phyloP scores from a whole-genome alignment of 2,329 filamentous ascomycete genomes.

The Fusarium annulatum region DNA sequence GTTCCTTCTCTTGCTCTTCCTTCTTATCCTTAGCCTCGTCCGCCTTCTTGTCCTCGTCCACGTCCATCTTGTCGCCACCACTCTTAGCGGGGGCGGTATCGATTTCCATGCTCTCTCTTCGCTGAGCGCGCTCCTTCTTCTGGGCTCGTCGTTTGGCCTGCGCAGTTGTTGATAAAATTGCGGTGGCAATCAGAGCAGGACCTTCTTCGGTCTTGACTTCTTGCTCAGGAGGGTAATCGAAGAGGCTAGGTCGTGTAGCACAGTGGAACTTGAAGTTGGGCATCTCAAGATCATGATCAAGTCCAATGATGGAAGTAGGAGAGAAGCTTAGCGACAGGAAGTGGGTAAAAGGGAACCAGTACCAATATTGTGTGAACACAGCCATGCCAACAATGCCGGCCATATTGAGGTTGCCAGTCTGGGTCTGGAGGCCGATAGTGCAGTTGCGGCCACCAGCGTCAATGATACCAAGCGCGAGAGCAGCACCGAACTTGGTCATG shows the following conservation, averaged over 20 bases:
- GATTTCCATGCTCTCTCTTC: conserved; percentile 94
- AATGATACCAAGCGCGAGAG: conserved; percentile 94
- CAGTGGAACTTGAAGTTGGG: conserved; percentile 96
- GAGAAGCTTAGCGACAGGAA: conserved; percentile 96
- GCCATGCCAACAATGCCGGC: conserved; percentile 97
- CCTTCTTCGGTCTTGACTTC: conserved; percentile 95
- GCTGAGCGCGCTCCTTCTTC: conserved; percentile 90
- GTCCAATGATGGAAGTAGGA: conserved; percentile 94
- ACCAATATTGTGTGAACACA: conserved; percentile 99
- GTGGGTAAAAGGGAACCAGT: conserved; percentile 99
- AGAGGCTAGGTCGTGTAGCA: conserved; percentile 92
- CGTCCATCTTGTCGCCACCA: conserved; percentile 87
- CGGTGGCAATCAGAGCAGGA: conserved; percentile 92
- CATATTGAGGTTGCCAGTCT: conserved; percentile 99
- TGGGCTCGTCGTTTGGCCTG: conserved; percentile 95
- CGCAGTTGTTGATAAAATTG: conserved; percentile 94
- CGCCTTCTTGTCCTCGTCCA: conserved; percentile 72
- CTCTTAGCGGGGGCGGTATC: conserved; percentile 74
- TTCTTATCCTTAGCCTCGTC: conserved; percentile 70
- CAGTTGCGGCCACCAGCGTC: conserved; percentile 98
- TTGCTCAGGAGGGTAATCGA: conserved; percentile 97
- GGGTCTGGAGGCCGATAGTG: conserved; percentile 96
- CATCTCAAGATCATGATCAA: conserved; percentile 93
- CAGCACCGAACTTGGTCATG: conserved; percentile 98
- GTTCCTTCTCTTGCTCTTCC: conserved; percentile 70